These are phyloP conservation scores for Phyllostachys edulis DNA, from an alignment of 176 grass and related monocot genomes.

Conservation along the genomic window DNA sequence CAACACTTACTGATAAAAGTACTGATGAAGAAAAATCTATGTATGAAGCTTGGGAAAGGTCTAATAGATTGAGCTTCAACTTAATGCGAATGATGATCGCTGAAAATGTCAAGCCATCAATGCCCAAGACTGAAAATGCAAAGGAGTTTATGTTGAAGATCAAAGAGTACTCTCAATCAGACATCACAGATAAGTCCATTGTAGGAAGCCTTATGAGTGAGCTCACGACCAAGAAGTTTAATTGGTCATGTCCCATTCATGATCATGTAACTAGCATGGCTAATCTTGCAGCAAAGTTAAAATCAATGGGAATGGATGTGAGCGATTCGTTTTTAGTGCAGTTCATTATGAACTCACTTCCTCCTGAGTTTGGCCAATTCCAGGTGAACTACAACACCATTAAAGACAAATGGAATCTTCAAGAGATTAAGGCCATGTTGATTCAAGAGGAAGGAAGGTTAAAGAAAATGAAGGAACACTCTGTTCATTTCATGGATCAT, in stretches of 20 bases:
- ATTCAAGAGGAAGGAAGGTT: neutral
- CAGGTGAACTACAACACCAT: slow-evolving; percentile 21
- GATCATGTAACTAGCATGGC: neutral
- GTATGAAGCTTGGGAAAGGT: too few species aligned
- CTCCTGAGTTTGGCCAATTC: neutral
- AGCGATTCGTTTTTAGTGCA: neutral
- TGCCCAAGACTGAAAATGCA: too few species aligned
- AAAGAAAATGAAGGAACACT: neutral
- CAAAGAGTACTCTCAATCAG: too few species aligned
- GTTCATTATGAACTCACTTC: slow-evolving; percentile 11
- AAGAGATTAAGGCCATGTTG: neutral
- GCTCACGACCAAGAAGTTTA: too few species aligned
- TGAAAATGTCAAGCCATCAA: too few species aligned
- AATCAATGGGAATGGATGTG: neutral
- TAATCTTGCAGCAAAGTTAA: neutral
- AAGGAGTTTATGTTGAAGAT: too few species aligned
- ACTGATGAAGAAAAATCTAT: too few species aligned
- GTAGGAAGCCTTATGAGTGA: too few species aligned
- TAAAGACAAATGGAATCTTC: slow-evolving; percentile 25
- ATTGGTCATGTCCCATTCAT: neutral
- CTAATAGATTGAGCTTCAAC: too few species aligned
- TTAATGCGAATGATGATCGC: too few species aligned
- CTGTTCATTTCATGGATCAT: neutral
- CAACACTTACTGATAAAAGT: too few species aligned
- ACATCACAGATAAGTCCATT: too few species aligned